These are phyloP conservation scores for Globisporangium yorkense DNA, from an alignment of 352 stramenopile genomes.

Conservation along the genomic window DNA sequence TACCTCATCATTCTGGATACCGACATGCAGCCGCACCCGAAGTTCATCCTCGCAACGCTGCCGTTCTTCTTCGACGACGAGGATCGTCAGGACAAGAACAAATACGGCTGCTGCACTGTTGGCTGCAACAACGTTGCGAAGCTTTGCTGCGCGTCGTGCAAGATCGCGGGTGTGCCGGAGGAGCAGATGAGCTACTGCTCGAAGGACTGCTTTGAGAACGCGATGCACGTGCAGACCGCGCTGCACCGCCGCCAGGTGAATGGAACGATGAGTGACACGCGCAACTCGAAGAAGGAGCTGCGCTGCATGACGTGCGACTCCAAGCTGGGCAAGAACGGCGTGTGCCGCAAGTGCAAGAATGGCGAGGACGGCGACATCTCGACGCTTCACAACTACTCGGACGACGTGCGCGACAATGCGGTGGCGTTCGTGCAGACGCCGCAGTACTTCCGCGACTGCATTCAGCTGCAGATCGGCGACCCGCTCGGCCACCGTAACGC, in stretches of 20 bases:
- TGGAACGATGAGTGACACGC: conserved; percentile 67
- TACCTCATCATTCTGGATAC: conserved; percentile 80
- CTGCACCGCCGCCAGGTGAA: conserved; percentile 82
- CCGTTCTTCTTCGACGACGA: conserved; percentile 87
- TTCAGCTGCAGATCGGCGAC: conserved; percentile 79
- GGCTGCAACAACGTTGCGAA: conserved; percentile 79
- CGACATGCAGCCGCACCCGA: conserved; percentile 84
- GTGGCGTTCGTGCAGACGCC: conserved; percentile 79
- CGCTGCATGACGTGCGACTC: conserved; percentile 66
- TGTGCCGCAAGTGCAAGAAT: conserved; percentile 77
- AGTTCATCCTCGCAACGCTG: conserved; percentile 75
- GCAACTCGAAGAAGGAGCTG: conserved; percentile 65
- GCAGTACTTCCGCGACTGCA: conserved; percentile 82
- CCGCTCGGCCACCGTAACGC: conserved; percentile 74
- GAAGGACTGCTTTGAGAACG: conserved; percentile 85
- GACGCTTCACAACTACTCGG: conserved; percentile 73
- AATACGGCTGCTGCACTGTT: conserved; percentile 67
- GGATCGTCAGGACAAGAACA: conserved; percentile 53
- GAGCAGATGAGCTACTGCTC: conserved; percentile 85
- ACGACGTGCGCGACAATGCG: conserved; percentile 73
- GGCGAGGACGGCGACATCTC: conserved; percentile 48
- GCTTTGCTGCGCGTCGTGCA: conserved; percentile 82
- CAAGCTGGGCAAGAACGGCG: conserved; percentile 65
- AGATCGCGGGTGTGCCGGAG: conserved; percentile 79
- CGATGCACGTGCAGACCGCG: conserved; percentile 68